These are phyloP conservation scores for Amauroascus verrucosus DNA, from an alignment of 2,329 filamentous ascomycete genomes.

Conservation along the genomic window DNA sequence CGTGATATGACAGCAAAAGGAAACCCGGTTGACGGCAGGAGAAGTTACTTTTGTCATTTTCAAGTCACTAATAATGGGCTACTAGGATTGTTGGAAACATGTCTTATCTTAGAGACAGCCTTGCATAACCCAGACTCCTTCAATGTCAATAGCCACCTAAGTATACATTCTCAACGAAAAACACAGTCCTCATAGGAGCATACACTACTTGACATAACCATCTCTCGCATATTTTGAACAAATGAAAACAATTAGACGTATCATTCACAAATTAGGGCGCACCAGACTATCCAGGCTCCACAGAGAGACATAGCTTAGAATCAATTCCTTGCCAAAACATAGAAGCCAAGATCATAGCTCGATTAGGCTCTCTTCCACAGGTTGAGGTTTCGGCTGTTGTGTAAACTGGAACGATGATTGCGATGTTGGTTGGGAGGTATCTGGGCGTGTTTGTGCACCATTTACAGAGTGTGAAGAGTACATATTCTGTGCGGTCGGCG, in stretches of 20 bases:
- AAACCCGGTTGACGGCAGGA: not conserved
- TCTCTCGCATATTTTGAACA: no score
- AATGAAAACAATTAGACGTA: no score
- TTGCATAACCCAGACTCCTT: not conserved
- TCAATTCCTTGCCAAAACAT: no score
- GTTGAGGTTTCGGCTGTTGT: constrained; percentile 43
- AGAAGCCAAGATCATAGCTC: constrained; percentile 48
- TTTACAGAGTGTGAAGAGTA: constrained; percentile 13
- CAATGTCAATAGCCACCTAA: not conserved
- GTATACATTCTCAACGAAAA: not conserved
- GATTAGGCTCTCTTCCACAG: constrained; percentile 67
- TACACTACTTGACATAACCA: no score
- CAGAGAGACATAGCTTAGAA: no score
- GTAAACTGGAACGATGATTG: constrained; percentile 38
- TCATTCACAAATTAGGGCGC: no score
- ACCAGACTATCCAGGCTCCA: no score
- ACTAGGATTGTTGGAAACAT: not conserved
- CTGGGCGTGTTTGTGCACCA: constrained; percentile 14
- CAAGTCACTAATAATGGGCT: not conserved
- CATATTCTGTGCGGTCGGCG: not conserved
- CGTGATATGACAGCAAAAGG: not conserved
- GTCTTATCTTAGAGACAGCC: not conserved
- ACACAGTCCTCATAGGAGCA: not conserved
- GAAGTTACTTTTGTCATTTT: not conserved
- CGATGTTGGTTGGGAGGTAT: not conserved